A percentile compares a stretch with the other conserved stretches of the same genome.
These are phyloP conservation scores for Sugiyamaella paludigena DNA, from an alignment of 1,139 yeast species.

Conservation along the genomic window DNA sequence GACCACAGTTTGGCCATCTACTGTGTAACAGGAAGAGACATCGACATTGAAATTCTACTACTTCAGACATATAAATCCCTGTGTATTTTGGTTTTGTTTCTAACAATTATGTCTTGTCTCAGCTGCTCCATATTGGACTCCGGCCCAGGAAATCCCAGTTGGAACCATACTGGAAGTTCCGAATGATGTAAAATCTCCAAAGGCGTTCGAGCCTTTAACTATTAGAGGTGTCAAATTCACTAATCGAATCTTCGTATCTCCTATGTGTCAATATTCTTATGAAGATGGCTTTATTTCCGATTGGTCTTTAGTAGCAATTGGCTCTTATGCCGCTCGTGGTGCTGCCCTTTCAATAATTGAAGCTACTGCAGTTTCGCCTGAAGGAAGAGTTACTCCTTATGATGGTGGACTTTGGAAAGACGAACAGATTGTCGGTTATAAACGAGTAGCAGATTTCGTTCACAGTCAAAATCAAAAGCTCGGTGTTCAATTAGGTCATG, in stretches of 20 bases:
- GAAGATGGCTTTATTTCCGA: conserved; percentile 43
- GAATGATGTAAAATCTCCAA: conserved; percentile 31
- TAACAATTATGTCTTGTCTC: no score
- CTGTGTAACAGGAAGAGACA: no score
- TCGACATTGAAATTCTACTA: no score
- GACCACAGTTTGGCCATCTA: no score
- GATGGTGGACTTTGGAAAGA: conserved; percentile 54
- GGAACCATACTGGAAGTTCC: conserved; percentile 25
- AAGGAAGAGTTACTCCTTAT: conserved; percentile 44
- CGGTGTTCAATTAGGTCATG: conserved; percentile 58
- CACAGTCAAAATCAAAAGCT: conserved; percentile 51
- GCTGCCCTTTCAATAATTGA: conserved; percentile 55
- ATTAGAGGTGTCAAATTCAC: conserved; percentile 43
- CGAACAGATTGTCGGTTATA: conserved; percentile 48
- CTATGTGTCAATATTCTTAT: conserved; percentile 59
- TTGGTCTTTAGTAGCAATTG: conserved; percentile 37
- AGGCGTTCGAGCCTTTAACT: conserved; percentile 43
- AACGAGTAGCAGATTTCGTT: conserved; percentile 53
- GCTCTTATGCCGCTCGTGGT: conserved; percentile 42
- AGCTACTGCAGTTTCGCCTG: conserved; percentile 48
- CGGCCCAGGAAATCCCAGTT: conserved; percentile 30
- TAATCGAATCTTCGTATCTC: conserved; percentile 54
- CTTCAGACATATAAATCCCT: no score
- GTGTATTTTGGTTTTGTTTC: no score
- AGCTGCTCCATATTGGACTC: conserved; percentile 19